Conservation (phyloP, 2,329 filamentous ascomycete species). For the Hypoxylon sp. region DNA sequence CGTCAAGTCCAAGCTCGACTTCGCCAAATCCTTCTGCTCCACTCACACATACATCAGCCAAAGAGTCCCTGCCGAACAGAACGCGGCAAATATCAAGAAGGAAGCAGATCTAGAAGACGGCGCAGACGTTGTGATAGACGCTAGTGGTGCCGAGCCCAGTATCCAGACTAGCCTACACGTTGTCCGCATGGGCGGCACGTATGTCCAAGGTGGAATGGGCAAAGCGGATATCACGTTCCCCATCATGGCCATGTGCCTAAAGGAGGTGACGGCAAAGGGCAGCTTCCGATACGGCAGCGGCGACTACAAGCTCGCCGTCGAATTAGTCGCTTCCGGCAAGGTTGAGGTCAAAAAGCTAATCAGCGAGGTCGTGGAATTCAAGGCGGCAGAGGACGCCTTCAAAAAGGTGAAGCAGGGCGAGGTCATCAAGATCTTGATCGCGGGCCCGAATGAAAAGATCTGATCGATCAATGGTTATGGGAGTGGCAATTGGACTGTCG, state of each 20-base stretch:
- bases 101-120: slow-evolving; percentile 75
- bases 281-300: slow-evolving; percentile 91
- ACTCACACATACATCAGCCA: slow-evolving; percentile 78
- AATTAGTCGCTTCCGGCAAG: slow-evolving; percentile 79
- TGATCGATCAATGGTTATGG: slow-evolving; percentile 18
- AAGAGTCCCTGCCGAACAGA: slow-evolving; percentile 76
- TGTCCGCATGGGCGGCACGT: slow-evolving; percentile 79
- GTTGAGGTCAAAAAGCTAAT: slow-evolving; percentile 88
- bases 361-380: slow-evolving; percentile 81
- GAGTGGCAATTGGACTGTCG: too few relatives aligned
- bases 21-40: slow-evolving; percentile 80
- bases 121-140: slow-evolving; percentile 85
- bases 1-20: slow-evolving; percentile 81
- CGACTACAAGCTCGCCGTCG: slow-evolving; percentile 87
- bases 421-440: slow-evolving; percentile 79
- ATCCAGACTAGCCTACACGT: slow-evolving; percentile 82
- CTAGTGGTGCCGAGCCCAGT: slow-evolving; percentile 81
- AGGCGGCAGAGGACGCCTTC: slow-evolving; percentile 88
- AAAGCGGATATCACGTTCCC: slow-evolving; percentile 89
- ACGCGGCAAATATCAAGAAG: slow-evolving; percentile 77
- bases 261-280: slow-evolving; percentile 89
- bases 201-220: slow-evolving; percentile 93
- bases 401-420: slow-evolving; percentile 87
- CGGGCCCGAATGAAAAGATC: slow-evolving; percentile 74
- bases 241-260: slow-evolving; percentile 89